These are phyloP conservation scores for Epichloe glyceriae DNA, from an alignment of 2,329 filamentous ascomycete species.

Conservation along the genomic window DNA sequence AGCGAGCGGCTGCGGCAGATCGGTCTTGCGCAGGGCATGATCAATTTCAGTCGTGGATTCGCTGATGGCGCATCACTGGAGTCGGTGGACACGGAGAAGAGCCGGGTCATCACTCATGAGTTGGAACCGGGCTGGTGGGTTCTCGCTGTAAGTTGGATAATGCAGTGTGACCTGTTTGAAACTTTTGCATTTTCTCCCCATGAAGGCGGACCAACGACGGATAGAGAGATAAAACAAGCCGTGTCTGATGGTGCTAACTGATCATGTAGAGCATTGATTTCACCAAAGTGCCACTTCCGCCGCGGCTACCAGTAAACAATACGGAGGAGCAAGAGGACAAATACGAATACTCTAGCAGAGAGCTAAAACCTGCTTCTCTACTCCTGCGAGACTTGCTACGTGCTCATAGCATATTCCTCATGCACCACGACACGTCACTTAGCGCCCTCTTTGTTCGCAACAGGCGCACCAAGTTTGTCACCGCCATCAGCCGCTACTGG, in stretches of 20 bases:
- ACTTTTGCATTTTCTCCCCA: background rate
- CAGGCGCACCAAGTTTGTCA: conserved; percentile 56
- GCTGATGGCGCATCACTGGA: conserved; percentile 65
- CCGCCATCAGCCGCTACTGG: conserved; percentile 71
- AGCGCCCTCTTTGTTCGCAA: conserved; percentile 53
- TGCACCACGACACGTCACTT: conserved; percentile 74
- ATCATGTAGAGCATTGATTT: conserved; percentile 48
- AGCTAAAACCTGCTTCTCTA: conserved; percentile 71
- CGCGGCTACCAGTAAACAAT: conserved; percentile 31
- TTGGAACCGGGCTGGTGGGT: conserved; percentile 93
- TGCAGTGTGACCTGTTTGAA: background rate
- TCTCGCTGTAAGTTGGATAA: conserved; percentile 54
- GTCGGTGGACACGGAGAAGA: conserved; percentile 81
- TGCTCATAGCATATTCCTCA: conserved; percentile 70
- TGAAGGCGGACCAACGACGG: no score
- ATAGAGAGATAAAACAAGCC: background rate
- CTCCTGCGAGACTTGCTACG: conserved; percentile 69
- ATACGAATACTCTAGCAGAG: conserved; percentile 76
- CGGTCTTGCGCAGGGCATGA: conserved; percentile 91
- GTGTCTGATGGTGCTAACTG: conserved; percentile 2
- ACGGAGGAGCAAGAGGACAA: conserved; percentile 27
- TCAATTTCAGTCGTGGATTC: conserved; percentile 83
- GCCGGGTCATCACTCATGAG: conserved; percentile 72
- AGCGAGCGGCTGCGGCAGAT: conserved; percentile 88
- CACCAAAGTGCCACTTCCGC: conserved; percentile 55